Evolutionary conservation across 2,329 filamentous ascomycete genomes (phyloP).

Genomic region (Colletotrichum sublineola): DNA sequence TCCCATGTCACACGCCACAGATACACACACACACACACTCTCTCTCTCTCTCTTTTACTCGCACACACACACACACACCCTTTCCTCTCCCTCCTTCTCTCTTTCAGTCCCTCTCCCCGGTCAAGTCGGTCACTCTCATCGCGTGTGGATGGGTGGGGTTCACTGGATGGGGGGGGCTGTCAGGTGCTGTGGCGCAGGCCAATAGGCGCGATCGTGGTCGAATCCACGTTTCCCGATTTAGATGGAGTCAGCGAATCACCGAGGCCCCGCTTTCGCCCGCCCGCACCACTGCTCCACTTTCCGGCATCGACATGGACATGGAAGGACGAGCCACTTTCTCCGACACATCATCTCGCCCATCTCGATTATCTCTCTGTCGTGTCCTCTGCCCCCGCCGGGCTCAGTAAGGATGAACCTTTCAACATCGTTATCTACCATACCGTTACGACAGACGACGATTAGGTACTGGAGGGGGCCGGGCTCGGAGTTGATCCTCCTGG

Average conservation of each 20-base stretch:
- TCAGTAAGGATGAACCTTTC: background rate
- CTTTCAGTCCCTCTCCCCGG: background rate
- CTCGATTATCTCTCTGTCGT: background rate
- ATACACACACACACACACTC: too few relatives aligned
- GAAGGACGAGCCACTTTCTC: conserved; percentile 17
- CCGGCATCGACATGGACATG: conserved; percentile 22
- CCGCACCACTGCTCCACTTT: conserved; percentile 27
- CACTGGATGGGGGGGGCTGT: conserved; percentile 46
- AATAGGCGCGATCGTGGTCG: conserved; percentile 48
- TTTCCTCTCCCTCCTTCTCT: background rate
- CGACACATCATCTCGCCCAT: conserved; percentile 11
- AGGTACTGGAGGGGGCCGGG: background rate
- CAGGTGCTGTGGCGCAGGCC: conserved; percentile 56
- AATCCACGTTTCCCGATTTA: conserved; percentile 37
- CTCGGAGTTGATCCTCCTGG: background rate
- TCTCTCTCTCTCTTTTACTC: too few relatives aligned
- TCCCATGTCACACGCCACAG: background rate
- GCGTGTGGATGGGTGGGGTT: conserved; percentile 47
- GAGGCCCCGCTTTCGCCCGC: conserved; percentile 31
- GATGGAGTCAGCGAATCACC: conserved; percentile 16
- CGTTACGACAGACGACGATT: background rate
- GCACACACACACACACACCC: background rate
- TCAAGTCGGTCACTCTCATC: conserved; percentile 3
- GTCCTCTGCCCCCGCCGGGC: background rate
- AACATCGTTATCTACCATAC: background rate